These are phyloP conservation scores for Lentinula raphanica DNA, from an alignment of 768 basidiomycete genomes.

Conservation along the genomic window DNA sequence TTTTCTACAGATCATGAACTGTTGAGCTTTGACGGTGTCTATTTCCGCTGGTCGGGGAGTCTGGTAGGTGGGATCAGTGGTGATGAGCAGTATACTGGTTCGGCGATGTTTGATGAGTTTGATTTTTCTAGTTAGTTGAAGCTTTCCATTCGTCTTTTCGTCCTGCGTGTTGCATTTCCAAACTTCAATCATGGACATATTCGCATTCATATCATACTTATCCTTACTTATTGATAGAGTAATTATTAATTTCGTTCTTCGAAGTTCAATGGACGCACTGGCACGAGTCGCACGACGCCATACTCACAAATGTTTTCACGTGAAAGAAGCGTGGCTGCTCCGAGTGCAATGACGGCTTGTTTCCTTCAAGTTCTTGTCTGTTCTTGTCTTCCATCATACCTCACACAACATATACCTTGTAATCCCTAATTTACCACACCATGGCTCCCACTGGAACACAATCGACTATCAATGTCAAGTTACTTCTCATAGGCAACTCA, in stretches of 20 bases:
- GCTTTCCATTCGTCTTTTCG: not conserved
- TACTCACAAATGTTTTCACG: too few species aligned
- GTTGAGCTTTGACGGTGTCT: not conserved
- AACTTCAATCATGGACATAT: too few species aligned
- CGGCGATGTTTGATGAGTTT: slow-evolving; percentile 5
- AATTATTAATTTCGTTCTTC: too few species aligned
- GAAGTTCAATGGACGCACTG: too few species aligned
- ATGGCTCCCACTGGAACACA: slow-evolving; percentile 19
- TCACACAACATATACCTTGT: not conserved
- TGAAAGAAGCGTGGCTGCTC: not conserved
- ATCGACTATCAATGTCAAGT: slow-evolving; percentile 67
- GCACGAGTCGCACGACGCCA: too few species aligned
- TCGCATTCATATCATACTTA: too few species aligned
- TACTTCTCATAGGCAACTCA: slow-evolving; percentile 81
- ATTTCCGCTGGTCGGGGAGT: not conserved
- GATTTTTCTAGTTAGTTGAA: not conserved
- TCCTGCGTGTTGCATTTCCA: too few species aligned
- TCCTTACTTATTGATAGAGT: too few species aligned
- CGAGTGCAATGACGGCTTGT: not conserved
- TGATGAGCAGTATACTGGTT: not conserved
- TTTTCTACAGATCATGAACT: not conserved
- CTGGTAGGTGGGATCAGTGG: slow-evolving; percentile 1
- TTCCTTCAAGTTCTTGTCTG: too few species aligned
- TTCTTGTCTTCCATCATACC: not conserved
- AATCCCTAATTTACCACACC: slow-evolving; percentile 14